phyloP scores from a whole-genome alignment of 2,329 filamentous ascomycete species.

The Hortaea werneckii region DNA sequence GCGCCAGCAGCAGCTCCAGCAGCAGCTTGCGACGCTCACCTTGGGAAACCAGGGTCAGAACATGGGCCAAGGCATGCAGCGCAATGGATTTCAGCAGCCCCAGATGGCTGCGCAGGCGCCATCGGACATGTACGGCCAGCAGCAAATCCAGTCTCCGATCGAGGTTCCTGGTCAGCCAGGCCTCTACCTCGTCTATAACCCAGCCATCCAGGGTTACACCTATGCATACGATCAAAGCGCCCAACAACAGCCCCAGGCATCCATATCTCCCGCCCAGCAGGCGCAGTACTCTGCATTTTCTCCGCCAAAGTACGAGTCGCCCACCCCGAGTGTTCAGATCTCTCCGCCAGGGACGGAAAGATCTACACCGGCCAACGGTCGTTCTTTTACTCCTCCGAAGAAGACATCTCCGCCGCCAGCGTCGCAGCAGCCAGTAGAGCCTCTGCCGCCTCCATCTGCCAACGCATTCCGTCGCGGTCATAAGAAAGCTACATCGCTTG shows the following conservation, averaged over 20 bases:
- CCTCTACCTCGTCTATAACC: constrained; percentile 75
- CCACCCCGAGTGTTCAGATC: constrained; percentile 56
- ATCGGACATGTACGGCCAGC: constrained; percentile 52
- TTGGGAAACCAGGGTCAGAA: constrained; percentile 68
- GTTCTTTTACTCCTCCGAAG: constrained; percentile 56
- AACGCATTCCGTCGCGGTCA: constrained; percentile 90
- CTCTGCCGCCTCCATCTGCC: constrained; percentile 76
- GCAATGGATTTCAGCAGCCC: constrained; percentile 12
- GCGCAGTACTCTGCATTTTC: constrained; percentile 16
- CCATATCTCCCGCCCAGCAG: constrained; percentile 22
- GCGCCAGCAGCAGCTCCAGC: constrained; percentile 89
- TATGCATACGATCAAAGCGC: constrained; percentile 65
- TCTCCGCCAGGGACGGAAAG: constrained; percentile 59
- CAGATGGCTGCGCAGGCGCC: constrained; percentile 43
- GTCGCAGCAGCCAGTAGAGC: constrained; percentile 49
- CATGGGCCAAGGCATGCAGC: constrained; percentile 38
- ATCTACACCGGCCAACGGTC: constrained; percentile 40
- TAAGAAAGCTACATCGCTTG: constrained; percentile 74
- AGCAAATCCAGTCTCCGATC: constrained; percentile 56
- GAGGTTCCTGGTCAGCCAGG: constrained; percentile 61
- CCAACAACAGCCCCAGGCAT: constrained; percentile 36
- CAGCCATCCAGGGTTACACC: constrained; percentile 70
- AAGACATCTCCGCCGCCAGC: constrained; percentile 54
- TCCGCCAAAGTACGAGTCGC: constrained; percentile 12
- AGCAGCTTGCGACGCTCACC: constrained; percentile 79